A percentile compares a stretch with the other conserved stretches of the same genome.
Conservation (phyloP, 108 stramenopile genomes). For the Fragilaria crotonensis region DNA sequence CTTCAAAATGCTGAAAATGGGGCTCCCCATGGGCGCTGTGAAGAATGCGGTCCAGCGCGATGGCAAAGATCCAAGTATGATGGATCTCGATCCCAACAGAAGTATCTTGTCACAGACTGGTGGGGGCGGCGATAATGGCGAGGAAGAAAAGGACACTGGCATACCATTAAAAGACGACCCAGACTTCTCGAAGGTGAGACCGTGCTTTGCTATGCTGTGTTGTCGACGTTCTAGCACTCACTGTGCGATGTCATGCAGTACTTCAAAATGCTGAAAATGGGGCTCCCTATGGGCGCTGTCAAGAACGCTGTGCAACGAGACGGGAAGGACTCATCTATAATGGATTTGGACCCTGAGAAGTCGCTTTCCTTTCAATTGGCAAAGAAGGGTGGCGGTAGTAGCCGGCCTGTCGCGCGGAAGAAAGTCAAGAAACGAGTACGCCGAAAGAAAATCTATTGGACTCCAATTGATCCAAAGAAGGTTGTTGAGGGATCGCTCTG, state of each 20-base stretch:
- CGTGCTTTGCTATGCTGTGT: too few species aligned
- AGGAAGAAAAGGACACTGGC: constrained; percentile 9
- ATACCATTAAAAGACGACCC: constrained; percentile 29
- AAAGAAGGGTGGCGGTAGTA: constrained; percentile 7
- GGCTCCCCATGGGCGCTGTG: constrained; percentile 54
- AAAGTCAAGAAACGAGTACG: constrained; percentile 62
- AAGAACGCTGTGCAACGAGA: constrained; percentile 39
- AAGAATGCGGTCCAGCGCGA: constrained; percentile 64
- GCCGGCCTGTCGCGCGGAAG: constrained; percentile 12
- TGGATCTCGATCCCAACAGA: constrained; percentile 55
- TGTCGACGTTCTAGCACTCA: too few species aligned
- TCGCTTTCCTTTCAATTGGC: constrained; percentile 45
- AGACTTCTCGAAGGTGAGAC: constrained; percentile 8
- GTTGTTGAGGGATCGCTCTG: constrained; percentile 81
- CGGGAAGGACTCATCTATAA: constrained; percentile 44
- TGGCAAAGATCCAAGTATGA: constrained; percentile 52
- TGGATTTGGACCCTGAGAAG: constrained; percentile 57
- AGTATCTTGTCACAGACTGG: constrained; percentile 34
- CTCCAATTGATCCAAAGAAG: constrained; percentile 69
- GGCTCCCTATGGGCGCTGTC: constrained; percentile 54
- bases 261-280: constrained; percentile 70
- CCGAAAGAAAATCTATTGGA: constrained; percentile 89
- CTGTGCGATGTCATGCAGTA: too few species aligned
- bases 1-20: constrained; percentile 70
- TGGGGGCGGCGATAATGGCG: constrained; percentile 8